Percentiles rank a stretch among this genome's conserved stretches.
Conservation (phyloP, 495 filamentous ascomycete species). For the Hypoxylon lenormandii region DNA sequence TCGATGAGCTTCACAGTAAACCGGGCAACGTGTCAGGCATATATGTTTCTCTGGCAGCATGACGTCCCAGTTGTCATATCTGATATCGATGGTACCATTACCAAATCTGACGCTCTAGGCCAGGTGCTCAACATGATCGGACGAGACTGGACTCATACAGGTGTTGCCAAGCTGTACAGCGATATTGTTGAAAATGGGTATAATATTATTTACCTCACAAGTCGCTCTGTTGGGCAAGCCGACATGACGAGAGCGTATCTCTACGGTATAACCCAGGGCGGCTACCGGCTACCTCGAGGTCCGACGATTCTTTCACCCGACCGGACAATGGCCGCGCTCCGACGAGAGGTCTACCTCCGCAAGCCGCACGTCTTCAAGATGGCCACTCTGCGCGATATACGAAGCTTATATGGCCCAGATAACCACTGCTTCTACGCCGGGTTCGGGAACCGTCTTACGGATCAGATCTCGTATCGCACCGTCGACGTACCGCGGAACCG, state of each 20-base stretch:
- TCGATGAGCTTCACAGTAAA: slow-evolving; percentile 96
- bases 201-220: slow-evolving; percentile 98
- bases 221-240: slow-evolving; percentile 89
- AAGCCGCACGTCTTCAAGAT: slow-evolving; percentile 99
- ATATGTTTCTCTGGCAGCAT: slow-evolving; percentile 91
- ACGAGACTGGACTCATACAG: slow-evolving; percentile 96
- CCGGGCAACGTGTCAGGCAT: slow-evolving; percentile 86
- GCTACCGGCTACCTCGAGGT: slow-evolving; percentile 84
- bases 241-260: slow-evolving; percentile 92
- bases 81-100: slow-evolving; percentile 99
- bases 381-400: slow-evolving; percentile 94
- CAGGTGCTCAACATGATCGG: slow-evolving; percentile 98
- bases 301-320: slow-evolving; percentile 96
- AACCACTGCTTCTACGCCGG: slow-evolving; percentile 92
- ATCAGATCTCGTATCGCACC: slow-evolving; percentile 93
- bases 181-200: slow-evolving; percentile 97
- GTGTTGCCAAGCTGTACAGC: slow-evolving; percentile 95
- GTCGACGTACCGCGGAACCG: slow-evolving; percentile 93
- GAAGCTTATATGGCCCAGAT: slow-evolving; percentile 82
- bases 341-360: slow-evolving; percentile 92
- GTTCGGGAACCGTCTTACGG: slow-evolving; percentile 95
- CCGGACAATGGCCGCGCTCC: slow-evolving; percentile 92
- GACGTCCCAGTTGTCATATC: slow-evolving; percentile 95
- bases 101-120: slow-evolving; percentile 97
- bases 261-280: slow-evolving; percentile 87